Conservation (phyloP, 352 stramenopile species). For the Phytophthora multivora region DNA sequence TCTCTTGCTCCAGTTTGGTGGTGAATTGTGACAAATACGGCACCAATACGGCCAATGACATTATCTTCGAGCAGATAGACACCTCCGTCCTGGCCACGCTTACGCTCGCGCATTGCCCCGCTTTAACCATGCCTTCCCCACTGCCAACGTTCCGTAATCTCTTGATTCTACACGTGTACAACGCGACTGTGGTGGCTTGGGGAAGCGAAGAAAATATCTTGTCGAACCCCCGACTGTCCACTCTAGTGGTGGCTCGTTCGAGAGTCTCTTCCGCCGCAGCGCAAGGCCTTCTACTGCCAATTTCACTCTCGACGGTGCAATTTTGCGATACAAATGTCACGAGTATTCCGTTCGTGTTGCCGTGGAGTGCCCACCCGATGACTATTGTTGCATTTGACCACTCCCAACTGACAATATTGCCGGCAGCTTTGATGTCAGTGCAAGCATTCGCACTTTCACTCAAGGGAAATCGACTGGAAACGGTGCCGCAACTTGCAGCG, state of each 20-base stretch:
- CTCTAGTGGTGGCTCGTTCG: neutral
- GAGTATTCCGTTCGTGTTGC: neutral
- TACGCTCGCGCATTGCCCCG: conserved; percentile 3
- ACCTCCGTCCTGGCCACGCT: neutral
- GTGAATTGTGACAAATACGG: conserved; percentile 1
- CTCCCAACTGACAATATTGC: conserved; percentile 1
- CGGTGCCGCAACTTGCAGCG: conserved; percentile 1
- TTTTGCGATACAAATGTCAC: conserved; percentile 11
- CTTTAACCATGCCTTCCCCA: conserved; percentile 5
- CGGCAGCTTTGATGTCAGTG: conserved; percentile 3
- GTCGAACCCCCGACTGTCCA: neutral
- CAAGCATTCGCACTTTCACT: conserved; percentile 12
- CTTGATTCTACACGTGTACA: conserved; percentile 13
- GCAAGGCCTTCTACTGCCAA: neutral
- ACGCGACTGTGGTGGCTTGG: conserved; percentile 14
- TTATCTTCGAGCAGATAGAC: neutral
- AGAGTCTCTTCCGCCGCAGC: neutral
- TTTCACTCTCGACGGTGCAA: neutral
- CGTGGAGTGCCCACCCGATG: conserved; percentile 6
- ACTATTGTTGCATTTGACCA: conserved; percentile 19
- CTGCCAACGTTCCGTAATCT: conserved; percentile 6
- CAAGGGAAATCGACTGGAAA: conserved; percentile 16
- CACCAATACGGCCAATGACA: neutral
- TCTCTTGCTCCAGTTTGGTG: conserved; percentile 11
- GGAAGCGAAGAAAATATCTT: neutral